A percentile compares a stretch with the other conserved stretches of the same genome.
These are phyloP conservation scores for Clavariopsis aquatica DNA, from an alignment of 495 filamentous ascomycete species.

Conservation along the genomic window DNA sequence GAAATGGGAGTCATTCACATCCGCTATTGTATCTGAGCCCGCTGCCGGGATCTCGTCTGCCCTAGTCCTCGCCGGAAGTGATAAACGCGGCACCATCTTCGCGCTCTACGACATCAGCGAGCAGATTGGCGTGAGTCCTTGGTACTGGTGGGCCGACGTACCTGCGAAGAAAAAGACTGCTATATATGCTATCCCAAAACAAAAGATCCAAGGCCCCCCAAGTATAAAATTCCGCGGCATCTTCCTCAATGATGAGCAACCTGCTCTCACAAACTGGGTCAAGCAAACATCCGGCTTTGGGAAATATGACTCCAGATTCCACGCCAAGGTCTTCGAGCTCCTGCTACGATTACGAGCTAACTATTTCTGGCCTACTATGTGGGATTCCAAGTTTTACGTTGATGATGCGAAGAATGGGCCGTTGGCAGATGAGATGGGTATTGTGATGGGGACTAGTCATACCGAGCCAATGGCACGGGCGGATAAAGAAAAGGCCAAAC, in stretches of 20 bases:
- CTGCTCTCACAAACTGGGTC: constrained; percentile 69
- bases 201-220: constrained; percentile 61
- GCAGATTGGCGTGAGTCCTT: constrained; percentile 76
- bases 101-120: constrained; percentile 73
- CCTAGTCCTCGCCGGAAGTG: constrained; percentile 65
- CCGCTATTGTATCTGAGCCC: constrained; percentile 59
- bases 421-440: constrained; percentile 68
- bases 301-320: constrained; percentile 65
- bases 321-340: constrained; percentile 70
- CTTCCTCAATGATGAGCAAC: constrained; percentile 78
- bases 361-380: constrained; percentile 73
- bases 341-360: constrained; percentile 70
- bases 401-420: constrained; percentile 31
- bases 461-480: constrained; percentile 73
- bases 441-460: constrained; percentile 71
- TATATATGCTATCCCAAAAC: constrained; percentile 55
- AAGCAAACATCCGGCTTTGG: constrained; percentile 51
- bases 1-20: constrained; percentile 71
- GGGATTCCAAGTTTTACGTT: constrained; percentile 49
- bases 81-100: constrained; percentile 70
- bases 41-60: constrained; percentile 58
- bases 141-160: constrained; percentile 77
- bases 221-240: constrained; percentile 74
- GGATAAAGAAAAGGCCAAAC: constrained; percentile 63
- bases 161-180: constrained; percentile 55